Conservation (phyloP, 2,329 filamentous ascomycete genomes). For the Trichoderma afroharzianum region DNA sequence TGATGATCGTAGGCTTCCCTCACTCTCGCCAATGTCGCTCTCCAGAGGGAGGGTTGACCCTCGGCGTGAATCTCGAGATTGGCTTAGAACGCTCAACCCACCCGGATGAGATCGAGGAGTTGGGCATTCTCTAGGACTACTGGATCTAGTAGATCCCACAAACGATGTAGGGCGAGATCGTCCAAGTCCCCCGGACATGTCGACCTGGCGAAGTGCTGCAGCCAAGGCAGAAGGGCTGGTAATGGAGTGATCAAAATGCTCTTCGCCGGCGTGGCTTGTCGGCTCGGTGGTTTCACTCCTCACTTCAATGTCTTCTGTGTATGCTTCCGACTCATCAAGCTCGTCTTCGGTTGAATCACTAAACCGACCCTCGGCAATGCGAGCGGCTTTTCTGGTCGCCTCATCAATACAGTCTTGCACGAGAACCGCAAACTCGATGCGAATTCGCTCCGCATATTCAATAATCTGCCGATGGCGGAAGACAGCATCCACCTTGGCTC, state of each 20-base stretch:
- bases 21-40: conserved; percentile 80
- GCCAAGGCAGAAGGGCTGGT: conserved; percentile 51
- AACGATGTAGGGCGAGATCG: conserved; percentile 49
- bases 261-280: conserved; percentile 39
- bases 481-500: conserved; percentile 87
- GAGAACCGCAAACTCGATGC: conserved; percentile 85
- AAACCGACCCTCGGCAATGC: conserved; percentile 78
- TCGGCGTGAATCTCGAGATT: conserved; percentile 63
- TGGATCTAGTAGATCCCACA: conserved; percentile 75
- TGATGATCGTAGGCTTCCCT: conserved; percentile 79
- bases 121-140: conserved; percentile 83
- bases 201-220: conserved; percentile 46
- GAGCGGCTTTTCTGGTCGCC: conserved; percentile 82
- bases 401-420: conserved; percentile 96
- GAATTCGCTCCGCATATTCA: conserved; percentile 93
- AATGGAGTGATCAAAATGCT: conserved; percentile 38
- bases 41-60: conserved; percentile 72
- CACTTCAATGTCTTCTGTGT: conserved; percentile 24
- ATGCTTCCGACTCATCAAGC: conserved; percentile 36
- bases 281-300: conserved; percentile 38
- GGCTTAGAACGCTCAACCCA: conserved; percentile 52
- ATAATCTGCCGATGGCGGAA: conserved; percentile 88
- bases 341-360: conserved; percentile 70
- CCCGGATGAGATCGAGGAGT: conserved; percentile 82
- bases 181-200: conserved; percentile 28